Base-by-base conservation (phyloP, 306 rosid genomes). In the Quercus parvula region DNA sequence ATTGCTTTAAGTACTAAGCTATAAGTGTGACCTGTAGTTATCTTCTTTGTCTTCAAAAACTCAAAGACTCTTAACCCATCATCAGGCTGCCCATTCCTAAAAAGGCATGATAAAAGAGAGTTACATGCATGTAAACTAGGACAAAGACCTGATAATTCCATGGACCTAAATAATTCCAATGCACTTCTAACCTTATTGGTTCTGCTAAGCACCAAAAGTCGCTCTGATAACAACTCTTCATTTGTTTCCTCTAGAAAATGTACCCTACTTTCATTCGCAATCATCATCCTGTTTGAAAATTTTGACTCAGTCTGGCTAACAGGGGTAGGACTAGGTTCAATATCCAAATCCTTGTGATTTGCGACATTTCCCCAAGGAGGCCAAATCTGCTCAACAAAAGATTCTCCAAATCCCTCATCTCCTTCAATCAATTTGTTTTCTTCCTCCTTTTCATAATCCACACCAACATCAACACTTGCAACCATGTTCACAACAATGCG, bases 131-230 rank as follows among this genome's bases (percentile, higher is more conserved):
- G 97, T 59, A 82, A 77, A 80, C 74, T 88, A 6, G 97, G 97
- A 84, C 83, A 80, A 82, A 90, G 95, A 77, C 91, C 91, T 0
- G 84, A 83, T 62, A 88, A 62, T 73, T 91, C 87, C 97, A 94
- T 91, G 71, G 97, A 92, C 80, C 87, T 82, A 67, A 94, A 84
- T 78, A 91, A 81, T 70, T 88, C 95, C 88, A 90, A 59, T 38
- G 97, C 97, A 83, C 97, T 87, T 83, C 91, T 86, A 70, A 82
- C 76, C 83, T 88, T 92, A 75, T 94, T 94, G 56, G 83, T 89
- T 89, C 95, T 88, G 77, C 97, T 88, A 69, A 94, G 97, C 83
- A 78, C 92, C 89, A 92, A 77, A 78, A 94, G 76, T 80, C 97
- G 81, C 59, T 88, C 85, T 1, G 97, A 94, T 59, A 94, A 51